Conservation (phyloP, 441 rosid genomes). For the Jatropha podagrica region DNA sequence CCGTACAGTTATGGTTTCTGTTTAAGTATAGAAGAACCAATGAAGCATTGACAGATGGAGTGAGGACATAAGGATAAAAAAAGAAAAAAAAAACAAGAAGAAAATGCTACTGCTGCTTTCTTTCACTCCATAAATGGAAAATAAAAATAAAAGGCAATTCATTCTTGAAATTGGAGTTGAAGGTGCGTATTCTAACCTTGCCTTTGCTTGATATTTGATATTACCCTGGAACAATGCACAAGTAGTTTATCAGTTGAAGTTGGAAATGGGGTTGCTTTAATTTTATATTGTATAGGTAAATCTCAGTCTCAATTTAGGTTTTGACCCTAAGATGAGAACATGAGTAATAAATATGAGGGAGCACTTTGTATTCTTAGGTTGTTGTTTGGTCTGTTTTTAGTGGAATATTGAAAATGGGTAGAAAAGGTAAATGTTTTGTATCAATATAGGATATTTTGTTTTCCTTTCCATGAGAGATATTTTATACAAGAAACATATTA, state of each 20-base stretch:
- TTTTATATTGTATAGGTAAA: neutral
- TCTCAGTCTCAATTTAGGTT: neutral
- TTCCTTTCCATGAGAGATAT: no score
- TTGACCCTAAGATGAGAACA: neutral
- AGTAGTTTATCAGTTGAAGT: neutral
- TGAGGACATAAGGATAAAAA: no score
- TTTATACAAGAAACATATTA: no score
- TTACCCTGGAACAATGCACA: no score
- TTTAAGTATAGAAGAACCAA: no score
- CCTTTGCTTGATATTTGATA: constrained; percentile 37
- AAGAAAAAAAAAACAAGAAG: neutral
- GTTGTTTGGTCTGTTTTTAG: constrained; percentile 1
- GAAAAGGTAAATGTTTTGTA: neutral
- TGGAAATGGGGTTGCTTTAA: neutral
- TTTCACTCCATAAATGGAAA: neutral
- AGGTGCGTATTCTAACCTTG: neutral
- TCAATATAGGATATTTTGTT: neutral
- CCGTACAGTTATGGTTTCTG: no score
- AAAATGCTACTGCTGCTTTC: constrained; percentile 1
- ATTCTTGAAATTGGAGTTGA: neutral
- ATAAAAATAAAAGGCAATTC: neutral
- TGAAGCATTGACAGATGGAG: no score
- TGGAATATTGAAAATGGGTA: neutral
- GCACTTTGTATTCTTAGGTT: neutral
- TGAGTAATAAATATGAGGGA: neutral